Evolutionary conservation across 148 eudicot species (phyloP).

Genomic region (Rhododendron griersonianum): DNA sequence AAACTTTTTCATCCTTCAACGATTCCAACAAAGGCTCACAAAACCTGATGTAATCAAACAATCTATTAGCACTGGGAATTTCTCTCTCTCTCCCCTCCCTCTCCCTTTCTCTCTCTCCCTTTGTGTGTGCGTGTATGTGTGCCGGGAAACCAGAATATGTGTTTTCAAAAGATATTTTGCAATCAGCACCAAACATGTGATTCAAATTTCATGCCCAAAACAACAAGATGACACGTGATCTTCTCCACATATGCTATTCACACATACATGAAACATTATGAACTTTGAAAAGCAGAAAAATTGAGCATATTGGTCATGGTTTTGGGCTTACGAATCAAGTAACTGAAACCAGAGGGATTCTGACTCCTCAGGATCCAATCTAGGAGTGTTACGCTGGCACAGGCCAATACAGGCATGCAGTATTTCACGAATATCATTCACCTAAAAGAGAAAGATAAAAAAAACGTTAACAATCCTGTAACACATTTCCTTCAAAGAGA

Average conservation of each 20-base stretch:
- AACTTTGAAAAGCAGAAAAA: not conserved
- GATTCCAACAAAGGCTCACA: constrained; percentile 67
- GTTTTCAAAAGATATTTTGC: not conserved
- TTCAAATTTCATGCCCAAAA: not conserved
- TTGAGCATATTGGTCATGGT: not conserved
- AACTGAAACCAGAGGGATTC: constrained; percentile 91
- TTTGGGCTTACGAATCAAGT: constrained; percentile 76
- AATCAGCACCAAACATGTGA: not conserved
- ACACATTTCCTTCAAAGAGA: not conserved
- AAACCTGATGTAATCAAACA: constrained; percentile 50
- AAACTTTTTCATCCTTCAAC: constrained; percentile 11
- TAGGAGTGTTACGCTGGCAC: constrained; percentile 86
- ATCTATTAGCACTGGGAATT: not conserved
- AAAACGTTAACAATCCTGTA: not conserved
- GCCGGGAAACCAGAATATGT: not conserved
- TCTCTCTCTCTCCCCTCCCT: not conserved
- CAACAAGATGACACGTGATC: constrained; percentile 1
- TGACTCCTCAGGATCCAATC: constrained; percentile 74
- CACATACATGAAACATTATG: not conserved
- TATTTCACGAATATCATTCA: constrained; percentile 48
- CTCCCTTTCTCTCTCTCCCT: not conserved
- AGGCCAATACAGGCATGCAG: constrained; percentile 72
- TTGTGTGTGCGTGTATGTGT: not conserved
- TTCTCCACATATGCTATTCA: not conserved
- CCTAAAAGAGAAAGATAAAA: constrained; percentile 37